These are phyloP conservation scores for Phytophthora hybrid DNA, from an alignment of 352 stramenopile species.

Conservation along the genomic window DNA sequence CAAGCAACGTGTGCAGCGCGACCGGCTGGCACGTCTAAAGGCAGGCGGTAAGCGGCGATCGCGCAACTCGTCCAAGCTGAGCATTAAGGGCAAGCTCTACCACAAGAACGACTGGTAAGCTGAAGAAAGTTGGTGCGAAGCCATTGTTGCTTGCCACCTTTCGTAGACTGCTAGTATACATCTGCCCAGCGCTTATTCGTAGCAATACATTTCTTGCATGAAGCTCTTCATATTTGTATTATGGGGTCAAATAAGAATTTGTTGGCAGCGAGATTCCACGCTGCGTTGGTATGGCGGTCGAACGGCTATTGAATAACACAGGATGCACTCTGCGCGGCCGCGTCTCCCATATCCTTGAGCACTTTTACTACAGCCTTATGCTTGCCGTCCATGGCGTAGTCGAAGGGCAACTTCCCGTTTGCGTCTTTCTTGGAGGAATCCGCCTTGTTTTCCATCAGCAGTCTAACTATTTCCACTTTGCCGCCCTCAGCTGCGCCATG, in stretches of 20 bases:
- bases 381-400: slow-evolving; percentile 93
- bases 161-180: slow-evolving; percentile 18
- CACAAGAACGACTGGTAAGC: slow-evolving; percentile 86
- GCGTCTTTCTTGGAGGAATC: slow-evolving; percentile 90
- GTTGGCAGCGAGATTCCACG: slow-evolving; percentile 7
- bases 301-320: slow-evolving; percentile 82
- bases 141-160: slow-evolving; percentile 9
- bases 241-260: slow-evolving; percentile 47
- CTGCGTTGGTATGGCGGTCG: slow-evolving; percentile 19
- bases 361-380: slow-evolving; percentile 93
- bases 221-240: slow-evolving; percentile 50
- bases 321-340: slow-evolving; percentile 83
- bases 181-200: slow-evolving; percentile 9
- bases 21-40: slow-evolving; percentile 69
- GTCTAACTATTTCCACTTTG: slow-evolving; percentile 92
- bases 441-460: slow-evolving; percentile 92
- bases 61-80: slow-evolving; percentile 86
- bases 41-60: slow-evolving; percentile 63
- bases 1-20: slow-evolving; percentile 83
- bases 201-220: slow-evolving; percentile 40
- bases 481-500: slow-evolving; percentile 91
- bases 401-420: slow-evolving; percentile 92
- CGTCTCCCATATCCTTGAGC: slow-evolving; percentile 94
- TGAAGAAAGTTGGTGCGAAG: neutral
- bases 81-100: slow-evolving; percentile 85